Percentiles rank a stretch among this genome's conserved stretches.
Evolutionary conservation across 2,329 filamentous ascomycete species (phyloP).

Genomic region (Penicillium sp.): DNA sequence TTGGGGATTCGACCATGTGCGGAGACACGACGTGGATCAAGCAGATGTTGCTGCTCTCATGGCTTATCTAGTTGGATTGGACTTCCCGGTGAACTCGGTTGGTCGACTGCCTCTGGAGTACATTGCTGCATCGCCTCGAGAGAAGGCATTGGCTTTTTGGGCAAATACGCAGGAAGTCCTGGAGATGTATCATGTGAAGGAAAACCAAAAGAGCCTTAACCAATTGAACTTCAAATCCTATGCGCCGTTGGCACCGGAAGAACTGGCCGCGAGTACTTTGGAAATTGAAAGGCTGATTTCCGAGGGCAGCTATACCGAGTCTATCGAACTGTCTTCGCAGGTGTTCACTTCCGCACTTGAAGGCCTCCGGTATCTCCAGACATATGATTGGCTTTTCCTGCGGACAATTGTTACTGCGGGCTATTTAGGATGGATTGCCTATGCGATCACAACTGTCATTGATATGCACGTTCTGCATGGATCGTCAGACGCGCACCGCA

Average conservation of each 20-base stretch:
- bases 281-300: constrained; percentile 67
- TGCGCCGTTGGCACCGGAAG: constrained; percentile 60
- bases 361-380: constrained; percentile 89
- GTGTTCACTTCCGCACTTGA: constrained; percentile 74
- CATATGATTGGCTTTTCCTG: constrained; percentile 97
- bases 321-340: constrained; percentile 72
- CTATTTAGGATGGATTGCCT: constrained; percentile 94
- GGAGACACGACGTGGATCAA: constrained; percentile 86
- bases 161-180: constrained; percentile 82
- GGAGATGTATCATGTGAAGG: constrained; percentile 95
- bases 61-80: constrained; percentile 82
- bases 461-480: constrained; percentile 81
- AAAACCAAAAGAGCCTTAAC: constrained; percentile 71
- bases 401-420: constrained; percentile 82
- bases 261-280: constrained; percentile 63
- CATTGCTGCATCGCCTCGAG: constrained; percentile 64
- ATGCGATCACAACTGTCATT: constrained; percentile 82
- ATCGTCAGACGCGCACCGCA: constrained; percentile 61
- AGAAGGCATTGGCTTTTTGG: constrained; percentile 80
- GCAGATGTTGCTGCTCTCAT: constrained; percentile 94
- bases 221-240: constrained; percentile 77
- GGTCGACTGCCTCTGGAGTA: constrained; percentile 85
- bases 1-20: constrained; percentile 76
- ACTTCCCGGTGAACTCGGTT: constrained; percentile 94
- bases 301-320: constrained; percentile 63